Conservation (phyloP, 2,329 filamentous ascomycete species). For the Cercospora sp. region DNA sequence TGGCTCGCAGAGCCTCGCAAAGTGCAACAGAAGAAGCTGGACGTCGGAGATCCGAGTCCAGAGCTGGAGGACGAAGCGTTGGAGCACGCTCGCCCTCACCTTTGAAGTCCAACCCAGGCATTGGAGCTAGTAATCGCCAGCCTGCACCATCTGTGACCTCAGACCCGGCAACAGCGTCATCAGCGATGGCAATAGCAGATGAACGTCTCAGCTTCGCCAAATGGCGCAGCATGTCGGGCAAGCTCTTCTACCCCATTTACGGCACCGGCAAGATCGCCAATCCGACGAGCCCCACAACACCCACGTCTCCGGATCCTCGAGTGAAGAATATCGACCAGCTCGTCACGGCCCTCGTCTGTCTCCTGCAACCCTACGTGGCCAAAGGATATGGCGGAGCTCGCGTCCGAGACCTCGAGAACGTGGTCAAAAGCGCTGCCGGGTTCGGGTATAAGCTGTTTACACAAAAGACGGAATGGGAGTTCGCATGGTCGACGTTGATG, state of each 20-base stretch:
- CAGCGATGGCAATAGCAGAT: slow-evolving; percentile 4
- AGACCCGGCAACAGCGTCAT: neutral
- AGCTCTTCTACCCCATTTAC: slow-evolving; percentile 17
- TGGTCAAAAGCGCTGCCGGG: slow-evolving; percentile 21
- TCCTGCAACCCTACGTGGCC: slow-evolving; percentile 22
- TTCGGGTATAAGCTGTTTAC: slow-evolving; percentile 27
- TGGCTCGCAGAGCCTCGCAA: slow-evolving; percentile 8
- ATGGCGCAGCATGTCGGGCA: slow-evolving; percentile 23
- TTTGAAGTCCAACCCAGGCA: slow-evolving; percentile 8
- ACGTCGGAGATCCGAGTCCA: neutral
- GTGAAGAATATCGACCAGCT: slow-evolving; percentile 20
- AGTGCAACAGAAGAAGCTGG: neutral
- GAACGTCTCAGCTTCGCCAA: slow-evolving; percentile 18
- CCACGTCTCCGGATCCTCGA: slow-evolving; percentile 16
- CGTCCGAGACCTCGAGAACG: slow-evolving; percentile 22
- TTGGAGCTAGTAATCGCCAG: slow-evolving; percentile 12
- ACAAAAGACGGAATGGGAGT: slow-evolving; percentile 26
- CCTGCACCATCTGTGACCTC: neutral
- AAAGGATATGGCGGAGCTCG: slow-evolving; percentile 20
- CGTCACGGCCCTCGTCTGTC: slow-evolving; percentile 13
- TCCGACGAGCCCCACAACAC: neutral
- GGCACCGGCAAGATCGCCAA: slow-evolving; percentile 8
- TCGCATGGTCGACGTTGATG: slow-evolving; percentile 25
- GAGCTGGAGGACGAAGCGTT: neutral
- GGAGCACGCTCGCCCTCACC: neutral